Evolutionary conservation across 2,329 filamentous ascomycete species (phyloP).

Genomic region (Penicillium corylophilum): DNA sequence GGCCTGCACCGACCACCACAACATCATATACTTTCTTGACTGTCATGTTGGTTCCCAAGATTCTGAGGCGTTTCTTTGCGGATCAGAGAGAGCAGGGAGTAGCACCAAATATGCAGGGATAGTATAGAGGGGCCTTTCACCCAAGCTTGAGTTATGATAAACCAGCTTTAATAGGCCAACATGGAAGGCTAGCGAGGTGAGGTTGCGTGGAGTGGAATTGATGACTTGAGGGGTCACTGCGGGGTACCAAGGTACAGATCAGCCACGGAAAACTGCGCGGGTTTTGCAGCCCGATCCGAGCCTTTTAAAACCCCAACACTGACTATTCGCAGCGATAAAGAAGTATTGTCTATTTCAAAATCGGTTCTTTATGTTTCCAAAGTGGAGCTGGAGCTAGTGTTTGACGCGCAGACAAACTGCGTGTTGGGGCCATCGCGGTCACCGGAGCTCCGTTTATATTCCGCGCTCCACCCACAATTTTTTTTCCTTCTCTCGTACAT

Average conservation of each 20-base stretch:
- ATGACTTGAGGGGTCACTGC: constrained; percentile 57
- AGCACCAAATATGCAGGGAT: neutral
- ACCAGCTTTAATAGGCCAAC: neutral
- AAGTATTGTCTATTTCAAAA: neutral
- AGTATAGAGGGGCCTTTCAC: no score
- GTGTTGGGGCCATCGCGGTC: constrained; percentile 1
- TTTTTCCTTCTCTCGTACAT: constrained; percentile 8
- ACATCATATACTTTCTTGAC: constrained; percentile 18
- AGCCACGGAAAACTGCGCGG: constrained; percentile 46
- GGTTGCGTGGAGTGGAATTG: constrained; percentile 55
- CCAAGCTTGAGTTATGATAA: neutral
- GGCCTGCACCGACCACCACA: constrained; percentile 40
- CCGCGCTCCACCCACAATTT: constrained; percentile 19
- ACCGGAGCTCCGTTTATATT: constrained; percentile 18
- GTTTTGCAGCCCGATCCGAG: neutral
- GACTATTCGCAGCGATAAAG: neutral
- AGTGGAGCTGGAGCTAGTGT: neutral
- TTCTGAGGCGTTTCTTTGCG: neutral
- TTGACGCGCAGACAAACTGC: constrained; percentile 16
- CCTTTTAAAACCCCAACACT: neutral
- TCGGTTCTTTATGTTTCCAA: neutral
- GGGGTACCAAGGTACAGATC: constrained; percentile 52
- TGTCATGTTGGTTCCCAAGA: neutral
- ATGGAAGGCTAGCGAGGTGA: constrained; percentile 44
- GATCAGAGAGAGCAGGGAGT: neutral